phyloP scores from a whole-genome alignment of 164 flowering plant genomes.

The Litsea cubeba region DNA sequence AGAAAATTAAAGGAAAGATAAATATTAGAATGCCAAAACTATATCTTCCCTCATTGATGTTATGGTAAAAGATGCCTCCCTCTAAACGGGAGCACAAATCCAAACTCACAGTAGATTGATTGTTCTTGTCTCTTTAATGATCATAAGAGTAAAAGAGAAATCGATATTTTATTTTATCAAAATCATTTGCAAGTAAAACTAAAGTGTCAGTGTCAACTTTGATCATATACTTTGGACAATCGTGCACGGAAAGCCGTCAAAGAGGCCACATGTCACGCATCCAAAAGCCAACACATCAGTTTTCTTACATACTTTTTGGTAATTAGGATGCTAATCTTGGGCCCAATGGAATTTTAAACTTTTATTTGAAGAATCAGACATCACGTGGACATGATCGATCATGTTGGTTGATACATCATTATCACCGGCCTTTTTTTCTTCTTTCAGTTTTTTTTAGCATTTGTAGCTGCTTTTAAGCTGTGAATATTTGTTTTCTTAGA shows the following conservation, averaged over 20 bases:
- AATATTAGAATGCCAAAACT: too few relatives aligned
- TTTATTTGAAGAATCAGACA: background rate
- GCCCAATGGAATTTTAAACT: background rate
- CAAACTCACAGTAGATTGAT: too few relatives aligned
- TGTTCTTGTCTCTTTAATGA: too few relatives aligned
- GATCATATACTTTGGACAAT: background rate
- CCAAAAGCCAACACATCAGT: background rate
- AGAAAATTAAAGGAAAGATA: too few relatives aligned
- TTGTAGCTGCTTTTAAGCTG: background rate
- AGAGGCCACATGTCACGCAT: slow-evolving; percentile 1
- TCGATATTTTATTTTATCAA: too few relatives aligned
- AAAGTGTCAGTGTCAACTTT: background rate
- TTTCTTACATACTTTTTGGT: background rate
- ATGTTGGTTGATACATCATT: background rate
- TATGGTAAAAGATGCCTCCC: too few relatives aligned
- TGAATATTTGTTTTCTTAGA: background rate
- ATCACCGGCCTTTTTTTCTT: background rate
- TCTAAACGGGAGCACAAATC: too few relatives aligned
- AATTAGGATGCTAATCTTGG: background rate
- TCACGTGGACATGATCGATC: background rate
- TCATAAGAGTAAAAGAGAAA: too few relatives aligned
- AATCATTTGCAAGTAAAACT: background rate
- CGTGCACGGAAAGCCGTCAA: background rate
- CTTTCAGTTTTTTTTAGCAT: background rate
- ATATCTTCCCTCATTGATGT: too few relatives aligned